Conservation (phyloP, 1,284 basidiomycete genomes). For the Cryptococcus maquisensis region DNA sequence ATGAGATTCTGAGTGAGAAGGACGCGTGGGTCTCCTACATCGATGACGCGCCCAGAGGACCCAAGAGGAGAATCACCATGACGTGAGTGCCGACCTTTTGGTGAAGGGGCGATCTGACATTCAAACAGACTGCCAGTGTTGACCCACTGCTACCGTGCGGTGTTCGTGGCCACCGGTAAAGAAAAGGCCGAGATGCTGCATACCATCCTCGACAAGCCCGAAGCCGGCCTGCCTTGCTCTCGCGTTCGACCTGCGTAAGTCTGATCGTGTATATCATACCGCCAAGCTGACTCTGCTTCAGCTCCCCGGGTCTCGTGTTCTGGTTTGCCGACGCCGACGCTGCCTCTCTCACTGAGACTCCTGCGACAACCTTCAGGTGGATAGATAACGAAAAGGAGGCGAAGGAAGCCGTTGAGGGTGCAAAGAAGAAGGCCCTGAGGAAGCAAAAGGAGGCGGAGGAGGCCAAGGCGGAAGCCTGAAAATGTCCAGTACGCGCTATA, state of each 20-base stretch:
- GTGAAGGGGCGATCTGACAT: not conserved
- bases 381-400: conserved; percentile 49
- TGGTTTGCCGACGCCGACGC: conserved; percentile 85
- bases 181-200: conserved; percentile 78
- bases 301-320: conserved; percentile 75
- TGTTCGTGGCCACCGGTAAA: conserved; percentile 81
- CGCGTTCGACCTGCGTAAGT: conserved; percentile 67
- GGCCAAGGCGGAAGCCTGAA: not conserved
- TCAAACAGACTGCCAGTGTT: conserved; percentile 64
- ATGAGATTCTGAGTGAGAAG: conserved; percentile 75
- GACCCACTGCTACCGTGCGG: conserved; percentile 83
- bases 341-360: conserved; percentile 53
- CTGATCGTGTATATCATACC: not conserved
- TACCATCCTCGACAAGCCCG: conserved; percentile 76
- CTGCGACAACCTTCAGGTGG: conserved; percentile 47
- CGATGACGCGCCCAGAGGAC: conserved; percentile 92
- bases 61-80: conserved; percentile 80
- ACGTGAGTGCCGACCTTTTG: conserved; percentile 51
- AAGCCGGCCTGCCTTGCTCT: conserved; percentile 75
- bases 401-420: conserved; percentile 44
- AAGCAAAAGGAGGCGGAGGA: conserved; percentile 18
- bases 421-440: conserved; percentile 30
- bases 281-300: conserved; percentile 4
- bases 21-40: conserved; percentile 93
- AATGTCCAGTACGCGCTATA: no score